Percentiles rank a stretch among this genome's conserved stretches.
Evolutionary conservation across 805 yeast genomes (phyloP).

Genomic region (Nakazawaea holstii): DNA sequence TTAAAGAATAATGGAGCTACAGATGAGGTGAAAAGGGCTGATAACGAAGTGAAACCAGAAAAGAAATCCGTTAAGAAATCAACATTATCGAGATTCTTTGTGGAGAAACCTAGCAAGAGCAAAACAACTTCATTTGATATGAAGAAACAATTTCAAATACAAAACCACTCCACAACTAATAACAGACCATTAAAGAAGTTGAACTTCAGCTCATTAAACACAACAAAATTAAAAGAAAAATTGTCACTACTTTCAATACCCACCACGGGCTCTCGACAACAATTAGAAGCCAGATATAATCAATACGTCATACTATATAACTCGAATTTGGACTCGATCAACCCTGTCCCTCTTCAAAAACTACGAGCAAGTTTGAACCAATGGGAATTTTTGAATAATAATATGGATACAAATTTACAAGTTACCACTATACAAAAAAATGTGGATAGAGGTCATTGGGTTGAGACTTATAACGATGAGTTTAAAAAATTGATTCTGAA

Average conservation of each 20-base stretch:
- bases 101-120: slow-evolving; percentile 15
- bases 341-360: slow-evolving; percentile 53
- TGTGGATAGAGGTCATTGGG: slow-evolving; percentile 44
- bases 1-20: slow-evolving; percentile 26
- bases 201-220: slow-evolving; percentile 55
- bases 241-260: slow-evolving; percentile 51
- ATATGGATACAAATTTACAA: slow-evolving; percentile 17
- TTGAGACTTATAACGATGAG: slow-evolving; percentile 30
- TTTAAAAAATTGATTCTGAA: slow-evolving; percentile 29
- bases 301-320: slow-evolving; percentile 77
- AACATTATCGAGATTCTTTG: slow-evolving; percentile 7
- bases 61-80: slow-evolving; percentile 8
- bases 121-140: slow-evolving; percentile 26
- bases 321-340: slow-evolving; percentile 69
- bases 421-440: slow-evolving; percentile 29
- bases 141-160: slow-evolving; percentile 20
- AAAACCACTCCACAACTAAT: slow-evolving; percentile 10
- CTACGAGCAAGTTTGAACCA: slow-evolving; percentile 51
- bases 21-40: background rate
- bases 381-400: slow-evolving; percentile 51
- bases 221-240: slow-evolving; percentile 56
- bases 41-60: slow-evolving; percentile 14
- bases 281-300: slow-evolving; percentile 64
- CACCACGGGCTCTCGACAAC: slow-evolving; percentile 54
- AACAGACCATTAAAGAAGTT: slow-evolving; percentile 49